Evolutionary conservation across 2,329 filamentous ascomycete species (phyloP).

Genomic region (Fusarium luffae): DNA sequence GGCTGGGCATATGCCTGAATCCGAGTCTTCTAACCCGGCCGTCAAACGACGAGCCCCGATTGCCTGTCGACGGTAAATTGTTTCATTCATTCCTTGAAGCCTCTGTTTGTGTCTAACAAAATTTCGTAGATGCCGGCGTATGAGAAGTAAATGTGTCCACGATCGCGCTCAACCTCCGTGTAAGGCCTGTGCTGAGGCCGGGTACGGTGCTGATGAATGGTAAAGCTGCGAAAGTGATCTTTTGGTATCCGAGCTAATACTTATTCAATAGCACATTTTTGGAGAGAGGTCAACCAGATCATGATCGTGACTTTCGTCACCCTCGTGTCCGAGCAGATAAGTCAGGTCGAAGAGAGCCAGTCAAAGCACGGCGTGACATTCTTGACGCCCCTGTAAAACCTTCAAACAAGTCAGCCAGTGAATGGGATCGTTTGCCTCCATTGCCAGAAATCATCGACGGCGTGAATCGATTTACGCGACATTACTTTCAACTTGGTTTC

Average conservation of each 20-base stretch:
- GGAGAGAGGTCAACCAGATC: constrained; percentile 63
- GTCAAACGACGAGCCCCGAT: constrained; percentile 64
- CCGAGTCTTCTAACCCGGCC: constrained; percentile 27
- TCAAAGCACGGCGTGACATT: constrained; percentile 51
- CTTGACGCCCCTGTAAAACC: constrained; percentile 46
- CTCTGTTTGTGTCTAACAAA: constrained; percentile 2
- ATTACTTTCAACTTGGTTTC: constrained; percentile 71
- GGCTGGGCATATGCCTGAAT: constrained; percentile 12
- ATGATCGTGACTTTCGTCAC: constrained; percentile 67
- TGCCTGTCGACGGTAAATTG: constrained; percentile 63
- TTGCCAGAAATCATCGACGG: constrained; percentile 62
- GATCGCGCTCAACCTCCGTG: constrained; percentile 62
- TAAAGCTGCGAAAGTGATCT: constrained; percentile 44
- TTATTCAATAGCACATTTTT: constrained; percentile 59
- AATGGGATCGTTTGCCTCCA: constrained; percentile 63
- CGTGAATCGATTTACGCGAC: constrained; percentile 62
- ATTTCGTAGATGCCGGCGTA: constrained; percentile 62
- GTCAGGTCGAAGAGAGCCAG: constrained; percentile 53
- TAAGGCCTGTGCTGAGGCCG: constrained; percentile 62
- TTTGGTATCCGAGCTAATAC: constrained; percentile 2
- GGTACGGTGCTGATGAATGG: constrained; percentile 62
- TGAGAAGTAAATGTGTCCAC: constrained; percentile 67
- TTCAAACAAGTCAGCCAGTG: constrained; percentile 46
- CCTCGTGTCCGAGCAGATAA: constrained; percentile 63
- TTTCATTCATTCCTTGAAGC: neutral